Conservation (phyloP, 2,329 filamentous ascomycete genomes). For the Cladosporium halotolerans region DNA sequence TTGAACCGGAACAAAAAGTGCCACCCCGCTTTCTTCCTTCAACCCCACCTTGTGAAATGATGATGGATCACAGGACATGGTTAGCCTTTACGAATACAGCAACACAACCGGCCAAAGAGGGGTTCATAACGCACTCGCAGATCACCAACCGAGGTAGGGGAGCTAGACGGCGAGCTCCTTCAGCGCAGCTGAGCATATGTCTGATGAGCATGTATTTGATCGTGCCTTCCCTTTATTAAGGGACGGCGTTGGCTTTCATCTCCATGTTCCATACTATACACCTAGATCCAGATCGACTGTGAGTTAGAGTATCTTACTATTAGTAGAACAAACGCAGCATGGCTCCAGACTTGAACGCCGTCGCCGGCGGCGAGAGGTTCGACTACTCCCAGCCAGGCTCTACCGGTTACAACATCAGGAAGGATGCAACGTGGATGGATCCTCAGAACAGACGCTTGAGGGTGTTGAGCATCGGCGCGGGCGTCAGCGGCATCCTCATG, state of each 20-base stretch:
- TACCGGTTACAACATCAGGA: constrained; percentile 35
- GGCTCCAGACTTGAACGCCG: constrained; percentile 39
- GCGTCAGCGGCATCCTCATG: constrained; percentile 42
- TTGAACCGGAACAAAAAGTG: too few relatives aligned
- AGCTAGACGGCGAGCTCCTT: not conserved
- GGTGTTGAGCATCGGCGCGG: constrained; percentile 44
- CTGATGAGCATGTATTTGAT: too few relatives aligned
- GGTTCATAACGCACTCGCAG: not conserved
- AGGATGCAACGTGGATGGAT: constrained; percentile 34
- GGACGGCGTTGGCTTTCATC: too few relatives aligned
- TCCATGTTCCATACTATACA: too few relatives aligned
- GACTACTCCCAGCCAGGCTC: constrained; percentile 41
- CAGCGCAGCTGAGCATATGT: too few relatives aligned
- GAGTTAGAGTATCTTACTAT: not conserved
- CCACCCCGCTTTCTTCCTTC: too few relatives aligned
- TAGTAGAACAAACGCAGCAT: constrained; percentile 19
- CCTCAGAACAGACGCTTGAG: constrained; percentile 39
- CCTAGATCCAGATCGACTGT: not conserved
- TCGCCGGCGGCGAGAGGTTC: constrained; percentile 31
- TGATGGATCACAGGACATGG: too few relatives aligned
- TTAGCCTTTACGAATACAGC: too few relatives aligned
- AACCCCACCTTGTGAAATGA: too few relatives aligned
- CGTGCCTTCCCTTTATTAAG: too few relatives aligned
- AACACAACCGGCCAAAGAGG: too few relatives aligned
- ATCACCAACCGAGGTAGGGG: not conserved